Conservation (phyloP, 2,329 filamentous ascomycete genomes). For the Xylaria sp. region DNA sequence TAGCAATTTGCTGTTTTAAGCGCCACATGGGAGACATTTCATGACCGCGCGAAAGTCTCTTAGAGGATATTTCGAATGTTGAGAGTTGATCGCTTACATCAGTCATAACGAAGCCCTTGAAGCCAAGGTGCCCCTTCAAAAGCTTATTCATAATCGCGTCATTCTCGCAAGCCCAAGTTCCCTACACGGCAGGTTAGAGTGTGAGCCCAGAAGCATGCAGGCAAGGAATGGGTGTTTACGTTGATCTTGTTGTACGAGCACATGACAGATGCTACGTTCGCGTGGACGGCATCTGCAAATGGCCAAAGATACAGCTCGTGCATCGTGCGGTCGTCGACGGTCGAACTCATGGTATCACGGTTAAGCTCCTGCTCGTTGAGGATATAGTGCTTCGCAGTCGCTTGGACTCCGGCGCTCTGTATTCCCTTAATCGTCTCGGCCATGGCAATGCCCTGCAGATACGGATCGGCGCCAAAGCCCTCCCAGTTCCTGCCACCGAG, state of each 20-base stretch:
- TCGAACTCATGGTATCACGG: constrained; percentile 59
- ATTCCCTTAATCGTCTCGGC: constrained; percentile 65
- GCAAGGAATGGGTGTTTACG: constrained; percentile 36
- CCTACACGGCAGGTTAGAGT: constrained; percentile 7
- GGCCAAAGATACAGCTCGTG: constrained; percentile 73
- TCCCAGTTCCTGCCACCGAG: constrained; percentile 83
- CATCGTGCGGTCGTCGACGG: constrained; percentile 67
- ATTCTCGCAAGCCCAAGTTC: constrained; percentile 71
- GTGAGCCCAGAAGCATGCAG: not conserved
- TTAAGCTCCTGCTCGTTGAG: constrained; percentile 72
- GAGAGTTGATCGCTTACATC: constrained; percentile 53
- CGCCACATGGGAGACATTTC: too few species aligned
- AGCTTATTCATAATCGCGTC: constrained; percentile 64
- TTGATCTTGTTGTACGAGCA: constrained; percentile 77
- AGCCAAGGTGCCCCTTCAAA: constrained; percentile 76
- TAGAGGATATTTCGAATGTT: too few species aligned
- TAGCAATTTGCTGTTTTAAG: too few species aligned
- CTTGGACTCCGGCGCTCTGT: constrained; percentile 57
- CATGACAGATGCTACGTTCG: constrained; percentile 71
- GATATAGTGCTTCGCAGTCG: constrained; percentile 65
- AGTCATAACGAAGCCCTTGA: constrained; percentile 63
- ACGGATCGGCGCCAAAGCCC: constrained; percentile 79
- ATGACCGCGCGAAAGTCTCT: too few species aligned
- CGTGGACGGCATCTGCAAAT: constrained; percentile 70
- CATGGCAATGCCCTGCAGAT: constrained; percentile 69